Percentiles rank a stretch among this genome's conserved stretches.
phyloP scores from a whole-genome alignment of 2,329 filamentous ascomycete species.

The Hyphodiscus sp. region DNA sequence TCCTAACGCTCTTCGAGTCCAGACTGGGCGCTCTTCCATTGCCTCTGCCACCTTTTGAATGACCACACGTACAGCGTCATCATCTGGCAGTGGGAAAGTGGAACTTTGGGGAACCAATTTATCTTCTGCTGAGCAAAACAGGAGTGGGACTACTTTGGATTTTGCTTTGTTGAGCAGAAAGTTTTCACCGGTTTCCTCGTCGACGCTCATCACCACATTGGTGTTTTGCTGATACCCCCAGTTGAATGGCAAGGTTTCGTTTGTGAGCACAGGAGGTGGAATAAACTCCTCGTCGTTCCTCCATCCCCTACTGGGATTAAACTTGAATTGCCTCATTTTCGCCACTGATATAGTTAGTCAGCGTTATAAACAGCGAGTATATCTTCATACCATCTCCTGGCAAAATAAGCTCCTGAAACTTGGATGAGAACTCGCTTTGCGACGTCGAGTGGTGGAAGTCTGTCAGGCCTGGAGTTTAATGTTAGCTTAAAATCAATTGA shows the following conservation, averaged over 20 bases:
- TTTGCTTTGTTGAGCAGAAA: conserved; percentile 25
- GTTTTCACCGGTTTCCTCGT: conserved; percentile 26
- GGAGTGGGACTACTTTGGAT: conserved; percentile 7
- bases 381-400: conserved; percentile 56
- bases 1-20: conserved; percentile 75
- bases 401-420: conserved; percentile 65
- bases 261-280: conserved; percentile 72
- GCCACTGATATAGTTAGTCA: conserved; percentile 37
- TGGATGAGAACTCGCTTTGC: conserved; percentile 61
- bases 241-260: conserved; percentile 67
- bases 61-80: conserved; percentile 55
- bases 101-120: conserved; percentile 15
- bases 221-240: conserved; percentile 84
- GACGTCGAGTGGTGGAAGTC: conserved; percentile 80
- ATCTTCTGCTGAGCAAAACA: conserved; percentile 20
- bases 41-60: conserved; percentile 58
- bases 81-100: conserved; percentile 14
- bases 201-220: conserved; percentile 42
- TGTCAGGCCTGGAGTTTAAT: conserved; percentile 50
- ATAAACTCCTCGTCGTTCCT: conserved; percentile 62
- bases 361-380: conserved; percentile 19
- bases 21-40: conserved; percentile 71
- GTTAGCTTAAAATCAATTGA: conserved; percentile 4
- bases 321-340: conserved; percentile 57
- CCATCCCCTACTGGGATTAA: conserved; percentile 56